A percentile compares a stretch with the other conserved stretches of the same genome.
phyloP scores from a whole-genome alignment of 2,329 filamentous ascomycete genomes.

The Alternaria ethzedia region DNA sequence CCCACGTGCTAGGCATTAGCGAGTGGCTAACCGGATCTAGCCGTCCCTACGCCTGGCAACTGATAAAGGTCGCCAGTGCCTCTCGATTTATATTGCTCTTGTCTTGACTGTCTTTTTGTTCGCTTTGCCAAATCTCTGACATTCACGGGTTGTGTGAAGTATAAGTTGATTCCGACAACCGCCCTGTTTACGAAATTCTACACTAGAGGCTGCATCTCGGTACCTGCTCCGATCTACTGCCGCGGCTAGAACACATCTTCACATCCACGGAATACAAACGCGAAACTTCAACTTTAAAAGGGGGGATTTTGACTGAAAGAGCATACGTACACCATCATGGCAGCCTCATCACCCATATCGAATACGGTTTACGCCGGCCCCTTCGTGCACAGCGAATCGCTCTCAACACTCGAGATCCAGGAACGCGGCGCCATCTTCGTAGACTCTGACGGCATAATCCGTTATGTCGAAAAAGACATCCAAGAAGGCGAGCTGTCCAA shows the following conservation, averaged over 20 bases:
- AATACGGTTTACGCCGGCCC: slow-evolving; percentile 63
- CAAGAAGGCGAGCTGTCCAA: not conserved
- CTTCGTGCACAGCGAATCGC: slow-evolving; percentile 64
- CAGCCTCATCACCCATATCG: slow-evolving; percentile 34
- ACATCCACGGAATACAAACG: not conserved
- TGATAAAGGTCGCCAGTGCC: slow-evolving; percentile 19
- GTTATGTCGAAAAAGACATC: slow-evolving; percentile 51
- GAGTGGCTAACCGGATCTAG: slow-evolving; percentile 19
- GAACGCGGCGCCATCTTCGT: slow-evolving; percentile 58
- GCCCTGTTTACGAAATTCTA: not conserved
- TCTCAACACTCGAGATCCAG: slow-evolving; percentile 57
- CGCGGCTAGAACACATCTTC: not conserved
- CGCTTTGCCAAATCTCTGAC: not conserved
- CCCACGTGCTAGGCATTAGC: slow-evolving; percentile 25
- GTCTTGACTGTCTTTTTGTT: not conserved
- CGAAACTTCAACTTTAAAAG: not conserved
- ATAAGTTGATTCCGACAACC: not conserved
- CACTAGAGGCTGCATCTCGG: not conserved
- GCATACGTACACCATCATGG: slow-evolving; percentile 25
- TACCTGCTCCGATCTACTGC: not conserved
- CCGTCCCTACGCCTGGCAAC: slow-evolving; percentile 7
- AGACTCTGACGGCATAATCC: slow-evolving; percentile 60
- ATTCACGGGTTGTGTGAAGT: not conserved
- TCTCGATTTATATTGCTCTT: not conserved
- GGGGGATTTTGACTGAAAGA: not conserved